Percentiles rank a stretch among this genome's conserved stretches.
Evolutionary conservation across 148 eudicot genomes (phyloP).

Genomic region (Heliamphora exappendiculata): DNA sequence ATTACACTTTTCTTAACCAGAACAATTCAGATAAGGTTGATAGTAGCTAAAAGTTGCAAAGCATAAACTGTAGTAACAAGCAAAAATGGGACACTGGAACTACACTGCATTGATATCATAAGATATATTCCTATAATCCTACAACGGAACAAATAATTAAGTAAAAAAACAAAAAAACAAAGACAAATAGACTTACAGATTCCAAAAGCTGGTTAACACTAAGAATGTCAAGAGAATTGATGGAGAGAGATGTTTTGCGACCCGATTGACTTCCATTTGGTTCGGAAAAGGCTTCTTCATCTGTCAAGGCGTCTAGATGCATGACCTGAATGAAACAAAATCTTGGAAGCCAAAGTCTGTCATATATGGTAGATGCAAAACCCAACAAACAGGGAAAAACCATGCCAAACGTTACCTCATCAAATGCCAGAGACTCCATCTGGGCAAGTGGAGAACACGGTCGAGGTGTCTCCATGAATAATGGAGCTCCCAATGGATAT

Average conservation of each 20-base stretch:
- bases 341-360: not conserved
- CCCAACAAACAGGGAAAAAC: not conserved
- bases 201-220: slow-evolving; percentile 88
- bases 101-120: not conserved
- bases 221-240: slow-evolving; percentile 57
- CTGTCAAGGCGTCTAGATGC: slow-evolving; percentile 33
- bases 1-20: not conserved
- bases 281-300: slow-evolving; percentile 52
- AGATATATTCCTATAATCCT: not conserved
- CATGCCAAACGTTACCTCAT: slow-evolving; percentile 41
- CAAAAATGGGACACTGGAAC: not conserved
- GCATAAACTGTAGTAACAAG: not conserved
- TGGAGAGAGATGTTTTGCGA: slow-evolving; percentile 54
- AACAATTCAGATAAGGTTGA: not conserved
- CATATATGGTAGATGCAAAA: not conserved
- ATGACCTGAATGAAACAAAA: slow-evolving; percentile 30
- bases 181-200: slow-evolving; percentile 46
- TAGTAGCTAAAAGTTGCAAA: not conserved
- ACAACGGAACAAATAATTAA: not conserved
- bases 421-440: slow-evolving; percentile 44
- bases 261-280: slow-evolving; percentile 65
- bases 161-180: not conserved
- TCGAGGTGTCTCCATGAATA: slow-evolving; percentile 80
- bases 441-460: slow-evolving; percentile 57
- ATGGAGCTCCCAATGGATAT: slow-evolving; percentile 50